Percentiles rank a stretch among this genome's conserved stretches.
Conservation (phyloP, 2,329 filamentous ascomycete species). For the Periconia sp. region DNA sequence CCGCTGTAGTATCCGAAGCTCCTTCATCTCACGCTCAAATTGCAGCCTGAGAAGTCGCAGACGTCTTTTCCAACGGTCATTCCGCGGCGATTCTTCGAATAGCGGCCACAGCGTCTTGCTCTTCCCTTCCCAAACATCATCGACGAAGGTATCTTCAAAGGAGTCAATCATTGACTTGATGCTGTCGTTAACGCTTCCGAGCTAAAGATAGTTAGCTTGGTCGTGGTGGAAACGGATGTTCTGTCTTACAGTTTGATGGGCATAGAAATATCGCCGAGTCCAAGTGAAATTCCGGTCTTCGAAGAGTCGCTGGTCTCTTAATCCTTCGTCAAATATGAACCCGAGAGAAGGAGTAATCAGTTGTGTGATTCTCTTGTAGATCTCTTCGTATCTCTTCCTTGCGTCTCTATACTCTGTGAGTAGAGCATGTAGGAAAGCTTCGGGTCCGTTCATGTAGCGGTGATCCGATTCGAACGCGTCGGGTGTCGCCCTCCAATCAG, state of each 20-base stretch:
- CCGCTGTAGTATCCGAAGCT: constrained; percentile 55
- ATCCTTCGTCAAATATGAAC: constrained; percentile 64
- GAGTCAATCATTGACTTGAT: constrained; percentile 65
- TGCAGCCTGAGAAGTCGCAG: constrained; percentile 56
- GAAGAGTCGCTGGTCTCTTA: constrained; percentile 65
- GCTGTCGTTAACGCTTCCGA: constrained; percentile 65
- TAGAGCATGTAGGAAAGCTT: constrained; percentile 66
- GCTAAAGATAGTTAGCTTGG: constrained; percentile 12
- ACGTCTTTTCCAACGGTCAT: constrained; percentile 56
- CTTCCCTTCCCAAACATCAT: constrained; percentile 64
- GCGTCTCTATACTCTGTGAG: constrained; percentile 67
- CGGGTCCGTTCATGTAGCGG: constrained; percentile 65
- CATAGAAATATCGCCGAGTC: constrained; percentile 68
- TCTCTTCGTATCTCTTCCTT: constrained; percentile 62
- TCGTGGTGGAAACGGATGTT: neutral
- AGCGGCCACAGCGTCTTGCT: constrained; percentile 64
- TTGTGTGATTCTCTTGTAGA: constrained; percentile 63
- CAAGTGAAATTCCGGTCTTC: constrained; percentile 67
- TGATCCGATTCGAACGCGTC: constrained; percentile 62
- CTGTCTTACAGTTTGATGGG: constrained; percentile 57
- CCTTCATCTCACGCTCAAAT: constrained; percentile 59
- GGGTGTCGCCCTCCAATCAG: constrained; percentile 48
- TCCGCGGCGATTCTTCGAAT: constrained; percentile 53
- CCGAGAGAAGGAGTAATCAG: constrained; percentile 65
- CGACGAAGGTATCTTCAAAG: constrained; percentile 64